Evolutionary conservation across 139 green algal species (phyloP), one percentile per base, ranked within the genome.

Genomic region (Coelastrella sp.): DNA sequence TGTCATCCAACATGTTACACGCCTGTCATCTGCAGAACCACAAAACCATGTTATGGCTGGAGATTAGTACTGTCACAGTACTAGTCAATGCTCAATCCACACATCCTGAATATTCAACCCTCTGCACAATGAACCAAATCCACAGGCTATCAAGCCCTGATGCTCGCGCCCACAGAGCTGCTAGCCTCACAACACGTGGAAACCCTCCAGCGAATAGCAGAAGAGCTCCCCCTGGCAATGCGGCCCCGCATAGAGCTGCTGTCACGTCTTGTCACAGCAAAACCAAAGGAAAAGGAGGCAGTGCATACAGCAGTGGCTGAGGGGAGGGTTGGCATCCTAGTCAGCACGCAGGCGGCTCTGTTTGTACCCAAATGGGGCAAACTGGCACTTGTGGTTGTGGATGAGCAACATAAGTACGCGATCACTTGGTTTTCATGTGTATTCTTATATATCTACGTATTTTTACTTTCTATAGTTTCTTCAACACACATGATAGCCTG

Each of bases 391-490:
- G 96, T 96, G 57, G 94, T 98, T 12, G 94, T 99, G 27, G 98
- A 99, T 87, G 98, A 99, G 92, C 97, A 99, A 92, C 98, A 99
- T 93, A 97, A 96, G 95, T 97, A 84, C n/a, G n/a, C n/a, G n/a
- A n/a, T n/a, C n/a, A n/a, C n/a, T n/a, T n/a, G n/a, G n/a, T n/a
- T n/a, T n/a, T n/a, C n/a, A n/a, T n/a, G n/a, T n/a, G n/a, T n/a
- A n/a, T n/a, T n/a, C n/a, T n/a, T n/a, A n/a, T n/a, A n/a, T n/a
- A n/a, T n/a, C n/a, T n/a, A n/a, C n/a, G n/a, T n/a, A n/a, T n/a
- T n/a, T n/a, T n/a, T n/a, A n/a, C n/a, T 49, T 49, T 49, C 3
- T 49, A 3, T 49, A 49, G 35, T 3, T 49, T 49, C 1, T 49
- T 49, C 35, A 49, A 49, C 35, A 49, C 35, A 49, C 35, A 49